Conservation (phyloP, 1,284 basidiomycete genomes). For the Coriolopsis trogii region DNA sequence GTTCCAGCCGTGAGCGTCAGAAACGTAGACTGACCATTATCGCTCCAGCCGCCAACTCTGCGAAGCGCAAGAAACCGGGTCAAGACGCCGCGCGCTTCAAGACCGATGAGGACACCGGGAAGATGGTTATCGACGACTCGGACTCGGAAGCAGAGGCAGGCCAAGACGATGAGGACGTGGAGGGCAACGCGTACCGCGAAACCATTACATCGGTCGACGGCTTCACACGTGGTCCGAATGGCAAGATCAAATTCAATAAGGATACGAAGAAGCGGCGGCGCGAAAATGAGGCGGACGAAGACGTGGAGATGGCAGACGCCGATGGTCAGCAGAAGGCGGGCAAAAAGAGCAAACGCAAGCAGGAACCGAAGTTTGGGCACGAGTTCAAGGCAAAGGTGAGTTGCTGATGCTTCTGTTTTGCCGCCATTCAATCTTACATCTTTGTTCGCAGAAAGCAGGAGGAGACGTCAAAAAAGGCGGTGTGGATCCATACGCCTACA, state of each 20-base stretch:
- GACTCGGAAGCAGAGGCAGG: conserved; percentile 43
- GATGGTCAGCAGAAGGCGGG: conserved; percentile 37
- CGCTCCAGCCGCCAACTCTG: conserved; percentile 50
- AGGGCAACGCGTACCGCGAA: conserved; percentile 86
- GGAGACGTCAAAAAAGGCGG: conserved; percentile 90
- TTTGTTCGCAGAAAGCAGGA: conserved; percentile 78
- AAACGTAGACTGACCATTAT: background rate
- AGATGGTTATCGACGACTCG: conserved; percentile 79
- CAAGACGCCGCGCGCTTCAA: conserved; percentile 89
- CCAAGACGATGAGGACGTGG: conserved; percentile 55
- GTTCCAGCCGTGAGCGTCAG: conserved; percentile 31
- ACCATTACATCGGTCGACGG: conserved; percentile 86
- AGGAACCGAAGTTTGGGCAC: conserved; percentile 69
- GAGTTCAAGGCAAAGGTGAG: conserved; percentile 89
- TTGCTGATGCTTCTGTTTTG: conserved; percentile 3
- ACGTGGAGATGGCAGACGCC: conserved; percentile 74
- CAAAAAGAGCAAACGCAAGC: conserved; percentile 63
- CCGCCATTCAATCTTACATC: too few relatives aligned
- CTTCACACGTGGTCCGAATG: conserved; percentile 81
- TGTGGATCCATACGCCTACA: conserved; percentile 92
- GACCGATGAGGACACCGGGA: conserved; percentile 85
- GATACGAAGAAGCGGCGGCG: conserved; percentile 89
- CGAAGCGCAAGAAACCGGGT: conserved; percentile 75
- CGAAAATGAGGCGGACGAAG: conserved; percentile 59
- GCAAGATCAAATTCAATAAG: conserved; percentile 95